Conservation (phyloP, 805 yeast species). For the Candida ulmi region DNA sequence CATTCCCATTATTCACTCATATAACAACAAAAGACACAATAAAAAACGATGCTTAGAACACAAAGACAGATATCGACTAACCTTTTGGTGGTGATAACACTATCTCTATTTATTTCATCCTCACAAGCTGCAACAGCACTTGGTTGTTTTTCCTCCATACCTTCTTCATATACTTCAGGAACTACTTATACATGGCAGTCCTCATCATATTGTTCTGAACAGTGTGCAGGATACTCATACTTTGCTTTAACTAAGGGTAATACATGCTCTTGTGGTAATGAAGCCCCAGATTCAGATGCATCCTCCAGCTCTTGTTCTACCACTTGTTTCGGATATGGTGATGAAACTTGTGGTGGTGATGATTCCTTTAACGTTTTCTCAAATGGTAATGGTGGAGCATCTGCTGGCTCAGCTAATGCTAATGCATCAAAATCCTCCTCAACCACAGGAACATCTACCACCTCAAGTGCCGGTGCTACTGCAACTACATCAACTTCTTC, state of each 20-base stretch:
- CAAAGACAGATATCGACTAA: no score
- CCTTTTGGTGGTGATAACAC: background rate
- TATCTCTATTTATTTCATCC: background rate
- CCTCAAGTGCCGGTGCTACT: no score
- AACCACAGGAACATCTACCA: no score
- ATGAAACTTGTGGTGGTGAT: constrained; percentile 61
- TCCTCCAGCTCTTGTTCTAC: constrained; percentile 29
- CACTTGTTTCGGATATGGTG: constrained; percentile 51
- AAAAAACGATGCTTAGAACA: no score
- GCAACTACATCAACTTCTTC: constrained; percentile 17
- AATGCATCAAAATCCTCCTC: no score
- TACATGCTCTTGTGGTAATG: constrained; percentile 55
- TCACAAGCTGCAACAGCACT: background rate
- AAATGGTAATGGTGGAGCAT: constrained; percentile 18
- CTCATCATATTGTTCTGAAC: constrained; percentile 38
- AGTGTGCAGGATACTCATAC: constrained; percentile 36
- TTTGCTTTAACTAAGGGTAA: constrained; percentile 44
- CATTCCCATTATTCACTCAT: background rate
- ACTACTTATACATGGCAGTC: constrained; percentile 47
- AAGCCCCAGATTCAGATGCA: constrained; percentile 30
- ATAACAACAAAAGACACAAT: background rate
- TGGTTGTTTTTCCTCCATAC: constrained; percentile 18
- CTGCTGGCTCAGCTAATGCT: constrained; percentile 3
- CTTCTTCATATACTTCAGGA: constrained; percentile 14
- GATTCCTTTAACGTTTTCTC: constrained; percentile 41